These are phyloP conservation scores for Davidsoniella eucalypti DNA, from an alignment of 2,329 filamentous ascomycete genomes.

Conservation along the genomic window DNA sequence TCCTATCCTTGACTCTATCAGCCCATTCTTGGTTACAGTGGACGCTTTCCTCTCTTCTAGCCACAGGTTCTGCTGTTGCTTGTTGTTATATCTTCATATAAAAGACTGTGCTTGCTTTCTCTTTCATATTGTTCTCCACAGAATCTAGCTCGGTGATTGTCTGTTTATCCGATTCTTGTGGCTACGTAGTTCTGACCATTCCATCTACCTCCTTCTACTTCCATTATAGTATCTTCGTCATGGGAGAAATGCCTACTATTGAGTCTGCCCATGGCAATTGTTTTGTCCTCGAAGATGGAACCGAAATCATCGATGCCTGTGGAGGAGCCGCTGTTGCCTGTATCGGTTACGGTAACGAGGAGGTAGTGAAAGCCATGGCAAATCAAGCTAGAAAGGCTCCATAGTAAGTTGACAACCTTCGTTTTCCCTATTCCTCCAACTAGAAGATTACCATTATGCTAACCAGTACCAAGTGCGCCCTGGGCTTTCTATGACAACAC, in stretches of 20 bases:
- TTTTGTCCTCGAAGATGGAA: slow-evolving; percentile 24
- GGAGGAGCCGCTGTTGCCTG: slow-evolving; percentile 58
- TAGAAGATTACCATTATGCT: neutral
- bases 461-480: neutral
- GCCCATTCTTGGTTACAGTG: no score
- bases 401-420: slow-evolving; percentile 2
- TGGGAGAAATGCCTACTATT: neutral
- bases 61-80: no score
- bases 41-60: no score
- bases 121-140: no score
- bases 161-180: no score
- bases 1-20: no score
- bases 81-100: no score
- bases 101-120: no score
- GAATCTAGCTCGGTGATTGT: no score
- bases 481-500: slow-evolving; percentile 10
- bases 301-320: slow-evolving; percentile 50
- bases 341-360: slow-evolving; percentile 48
- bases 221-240: neutral
- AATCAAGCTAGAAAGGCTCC: slow-evolving; percentile 26
- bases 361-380: slow-evolving; percentile 42
- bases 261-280: slow-evolving; percentile 15
- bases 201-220: no score
- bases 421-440: neutral
- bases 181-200: no score